Percentiles rank a stretch among this genome's conserved stretches.
Conservation (phyloP, 2,329 filamentous ascomycete genomes). For the Fusarium chlamydosporum region DNA sequence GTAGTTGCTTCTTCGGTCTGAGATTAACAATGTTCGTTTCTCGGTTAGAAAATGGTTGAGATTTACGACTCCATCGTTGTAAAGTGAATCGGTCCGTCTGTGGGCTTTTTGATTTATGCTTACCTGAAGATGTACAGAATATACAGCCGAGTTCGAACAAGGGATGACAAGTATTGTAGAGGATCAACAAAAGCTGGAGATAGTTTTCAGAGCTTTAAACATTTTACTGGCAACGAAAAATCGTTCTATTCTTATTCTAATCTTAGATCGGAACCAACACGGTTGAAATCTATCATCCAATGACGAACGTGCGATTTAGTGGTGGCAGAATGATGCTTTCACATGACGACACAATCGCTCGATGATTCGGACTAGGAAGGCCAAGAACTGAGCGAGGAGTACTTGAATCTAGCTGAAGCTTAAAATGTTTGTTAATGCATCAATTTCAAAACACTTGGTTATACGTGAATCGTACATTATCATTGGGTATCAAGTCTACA, state of each 20-base stretch:
- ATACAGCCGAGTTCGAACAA: background rate
- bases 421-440: background rate
- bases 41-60: background rate
- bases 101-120: slow-evolving; percentile 3
- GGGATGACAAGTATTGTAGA: background rate
- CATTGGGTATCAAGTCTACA: slow-evolving; percentile 17
- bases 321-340: slow-evolving; percentile 31
- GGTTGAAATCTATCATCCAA: slow-evolving; percentile 25
- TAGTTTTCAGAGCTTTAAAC: slow-evolving; percentile 1
- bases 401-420: background rate
- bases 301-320: slow-evolving; percentile 22
- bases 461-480: background rate
- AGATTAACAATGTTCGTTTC: background rate
- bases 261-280: slow-evolving; percentile 15
- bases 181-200: background rate
- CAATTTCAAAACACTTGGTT: background rate
- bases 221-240: background rate
- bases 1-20: background rate
- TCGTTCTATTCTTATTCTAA: slow-evolving; percentile 1
- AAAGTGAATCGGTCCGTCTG: background rate
- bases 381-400: background rate
- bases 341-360: slow-evolving; percentile 39
- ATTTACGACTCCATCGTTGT: background rate
- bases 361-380: slow-evolving; percentile 23
- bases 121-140: background rate